These are phyloP conservation scores for Linum tenue DNA, from an alignment of 345 rosid species.

Conservation along the genomic window DNA sequence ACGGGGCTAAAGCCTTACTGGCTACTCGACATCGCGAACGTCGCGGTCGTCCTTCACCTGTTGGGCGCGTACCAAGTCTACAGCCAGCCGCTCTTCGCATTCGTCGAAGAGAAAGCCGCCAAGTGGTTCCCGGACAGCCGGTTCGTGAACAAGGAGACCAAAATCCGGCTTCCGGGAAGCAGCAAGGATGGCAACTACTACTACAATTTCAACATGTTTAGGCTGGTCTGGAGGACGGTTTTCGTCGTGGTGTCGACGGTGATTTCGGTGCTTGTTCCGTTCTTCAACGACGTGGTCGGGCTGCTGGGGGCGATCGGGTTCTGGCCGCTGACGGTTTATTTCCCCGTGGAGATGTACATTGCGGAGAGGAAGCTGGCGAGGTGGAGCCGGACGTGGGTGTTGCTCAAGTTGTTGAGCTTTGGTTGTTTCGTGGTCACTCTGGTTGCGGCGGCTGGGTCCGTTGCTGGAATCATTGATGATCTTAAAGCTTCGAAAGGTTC, in stretches of 20 bases:
- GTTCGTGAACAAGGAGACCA: not conserved
- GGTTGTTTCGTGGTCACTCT: not conserved
- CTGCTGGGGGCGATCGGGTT: slow-evolving; percentile 1
- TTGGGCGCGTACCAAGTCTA: slow-evolving; percentile 2
- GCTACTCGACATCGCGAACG: slow-evolving; percentile 4
- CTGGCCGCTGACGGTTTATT: slow-evolving; percentile 5
- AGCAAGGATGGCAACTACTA: no score
- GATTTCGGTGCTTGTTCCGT: not conserved
- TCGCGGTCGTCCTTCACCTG: not conserved
- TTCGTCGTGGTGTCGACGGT: not conserved
- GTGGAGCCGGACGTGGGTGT: not conserved
- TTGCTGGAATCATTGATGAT: not conserved
- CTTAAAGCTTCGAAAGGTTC: not conserved
- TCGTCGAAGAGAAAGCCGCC: not conserved
- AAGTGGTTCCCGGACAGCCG: not conserved
- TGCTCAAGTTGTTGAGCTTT: not conserved
- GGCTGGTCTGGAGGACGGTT: slow-evolving; percentile 2
- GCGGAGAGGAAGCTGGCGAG: not conserved
- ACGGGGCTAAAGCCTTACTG: not conserved
- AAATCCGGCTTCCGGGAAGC: not conserved
- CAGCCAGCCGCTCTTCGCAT: not conserved
- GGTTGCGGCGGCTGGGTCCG: not conserved
- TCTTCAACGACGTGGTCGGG: slow-evolving; percentile 3
- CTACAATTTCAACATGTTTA: not conserved
- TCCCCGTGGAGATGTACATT: slow-evolving; percentile 3